Evolutionary conservation across 2,329 filamentous ascomycete species (phyloP), one percentile per base, ranked within the genome.

Genomic region (Cercospora brassicicola): DNA sequence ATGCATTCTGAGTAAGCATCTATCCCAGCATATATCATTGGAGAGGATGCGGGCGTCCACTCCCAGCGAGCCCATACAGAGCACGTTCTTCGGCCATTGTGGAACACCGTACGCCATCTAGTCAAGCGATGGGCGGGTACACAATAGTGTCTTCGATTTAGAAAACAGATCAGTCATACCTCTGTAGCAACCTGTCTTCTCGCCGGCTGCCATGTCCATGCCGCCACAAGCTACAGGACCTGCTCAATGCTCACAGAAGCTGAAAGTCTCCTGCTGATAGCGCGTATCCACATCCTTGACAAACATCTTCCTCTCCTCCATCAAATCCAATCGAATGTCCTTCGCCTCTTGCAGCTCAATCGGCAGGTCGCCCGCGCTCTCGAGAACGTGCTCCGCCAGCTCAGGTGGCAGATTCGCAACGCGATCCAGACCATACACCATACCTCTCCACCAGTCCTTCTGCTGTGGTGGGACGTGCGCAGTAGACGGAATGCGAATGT

Each of bases 391-490:
- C 15, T 76, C 73, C 30, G 70, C 69, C 33, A 79, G 18, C 65
- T 79, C 77, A 5, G 59, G 59, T 3, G 76, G 75, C 42, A 78
- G 45, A 6, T 68, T 57, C 1, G 66, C 73, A 6, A 74, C 66
- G 11, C 66, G 64, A 18, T 69, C 65, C 10, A 74, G 28, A 6
- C 66, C 69, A 3, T 59, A 59, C 1, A 76, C 67, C 57, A 73
- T 69, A 10, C 68, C 67, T 1, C 68, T 62, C 69, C 73, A 82
- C 84, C 84, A 87, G 2, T 82, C 77, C 26, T 79, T 73, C 67
- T 81, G 82, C 72, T 87, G 85, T 2, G 84, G 84, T 1, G 84
- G 84, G 0, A 86, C 80, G 66, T 87, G 84, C 0, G 81, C 80
- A 0, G 83, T 85, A 2, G 79, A 87, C 9, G 86, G 79, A 59